Conservation (phyloP, 352 stramenopile species). For the Blastocystis sp. region DNA sequence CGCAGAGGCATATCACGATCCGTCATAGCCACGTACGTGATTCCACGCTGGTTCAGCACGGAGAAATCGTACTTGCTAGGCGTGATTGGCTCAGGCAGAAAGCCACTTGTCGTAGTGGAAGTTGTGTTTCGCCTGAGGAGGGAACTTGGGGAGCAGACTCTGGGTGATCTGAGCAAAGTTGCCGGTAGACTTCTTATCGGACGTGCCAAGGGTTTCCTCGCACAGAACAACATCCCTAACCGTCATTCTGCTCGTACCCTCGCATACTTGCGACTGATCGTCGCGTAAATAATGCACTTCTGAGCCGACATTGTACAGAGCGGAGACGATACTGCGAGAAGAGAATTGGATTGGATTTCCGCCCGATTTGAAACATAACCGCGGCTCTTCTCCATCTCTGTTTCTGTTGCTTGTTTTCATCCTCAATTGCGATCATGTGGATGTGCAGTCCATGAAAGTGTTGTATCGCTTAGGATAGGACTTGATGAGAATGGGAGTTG, state of each 20-base stretch:
- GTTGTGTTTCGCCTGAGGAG: slow-evolving; percentile 47
- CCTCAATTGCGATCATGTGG: too few relatives aligned
- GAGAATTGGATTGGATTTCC: not conserved
- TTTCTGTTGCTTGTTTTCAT: not conserved
- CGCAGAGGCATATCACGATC: slow-evolving; percentile 33
- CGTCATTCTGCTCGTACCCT: not conserved
- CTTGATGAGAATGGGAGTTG: too few relatives aligned
- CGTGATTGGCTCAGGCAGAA: not conserved
- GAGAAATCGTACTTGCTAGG: slow-evolving; percentile 58
- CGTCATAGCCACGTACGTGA: slow-evolving; percentile 52
- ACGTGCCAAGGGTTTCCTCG: slow-evolving; percentile 39
- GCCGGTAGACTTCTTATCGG: slow-evolving; percentile 54
- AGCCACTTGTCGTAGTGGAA: slow-evolving; percentile 54
- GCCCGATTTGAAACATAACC: slow-evolving; percentile 1
- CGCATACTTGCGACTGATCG: slow-evolving; percentile 22
- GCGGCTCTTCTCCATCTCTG: not conserved
- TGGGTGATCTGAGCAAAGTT: slow-evolving; percentile 66
- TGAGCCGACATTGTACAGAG: slow-evolving; percentile 14
- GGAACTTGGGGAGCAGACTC: slow-evolving; percentile 56
- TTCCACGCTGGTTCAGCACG: slow-evolving; percentile 46
- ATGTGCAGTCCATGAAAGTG: too few relatives aligned
- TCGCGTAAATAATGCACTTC: slow-evolving; percentile 61
- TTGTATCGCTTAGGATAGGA: too few relatives aligned
- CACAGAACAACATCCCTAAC: slow-evolving; percentile 57
- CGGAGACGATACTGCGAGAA: not conserved